Percentiles rank a stretch among this genome's conserved stretches.
phyloP scores from a whole-genome alignment of 148 eudicot species.

The Diospyros lotus region DNA sequence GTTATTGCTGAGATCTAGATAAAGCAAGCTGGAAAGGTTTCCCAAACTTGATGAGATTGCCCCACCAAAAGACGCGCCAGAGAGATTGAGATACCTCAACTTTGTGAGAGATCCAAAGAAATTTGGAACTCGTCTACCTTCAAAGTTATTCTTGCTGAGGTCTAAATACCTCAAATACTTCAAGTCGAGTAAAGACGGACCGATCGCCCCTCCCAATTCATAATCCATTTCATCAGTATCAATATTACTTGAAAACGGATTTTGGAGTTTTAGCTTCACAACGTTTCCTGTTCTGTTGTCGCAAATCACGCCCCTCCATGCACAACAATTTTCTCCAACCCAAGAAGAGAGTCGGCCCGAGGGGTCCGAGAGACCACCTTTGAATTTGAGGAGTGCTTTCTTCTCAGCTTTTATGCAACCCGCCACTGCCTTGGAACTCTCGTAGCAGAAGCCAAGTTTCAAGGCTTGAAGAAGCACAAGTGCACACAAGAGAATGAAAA shows the following conservation, averaged over 20 bases:
- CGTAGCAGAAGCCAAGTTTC: not conserved
- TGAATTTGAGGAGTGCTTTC: constrained; percentile 16
- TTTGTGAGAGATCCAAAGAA: constrained; percentile 7
- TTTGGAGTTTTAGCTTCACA: not conserved
- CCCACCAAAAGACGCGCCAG: too few relatives aligned
- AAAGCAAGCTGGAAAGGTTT: too few relatives aligned
- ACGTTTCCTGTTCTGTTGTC: not conserved
- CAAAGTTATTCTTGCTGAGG: constrained; percentile 3
- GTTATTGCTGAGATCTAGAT: too few relatives aligned
- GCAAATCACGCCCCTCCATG: constrained; percentile 17
- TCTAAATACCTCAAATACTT: constrained; percentile 7
- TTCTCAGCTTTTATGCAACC: constrained; percentile 9
- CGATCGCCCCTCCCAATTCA: constrained; percentile 2
- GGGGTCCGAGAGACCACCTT: constrained; percentile 7
- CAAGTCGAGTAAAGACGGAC: constrained; percentile 11
- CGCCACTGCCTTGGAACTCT: not conserved
- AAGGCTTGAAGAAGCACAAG: not conserved
- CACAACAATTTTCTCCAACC: constrained; percentile 12
- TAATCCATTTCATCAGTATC: not conserved
- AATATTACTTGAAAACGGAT: constrained; percentile 5
- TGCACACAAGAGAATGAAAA: not conserved
- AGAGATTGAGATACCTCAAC: too few relatives aligned
- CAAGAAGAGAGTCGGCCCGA: constrained; percentile 12
- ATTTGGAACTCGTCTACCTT: not conserved
- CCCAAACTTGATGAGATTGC: too few relatives aligned